Base-by-base conservation (phyloP, 306 rosid species). In the Quercus berberidifolia region DNA sequence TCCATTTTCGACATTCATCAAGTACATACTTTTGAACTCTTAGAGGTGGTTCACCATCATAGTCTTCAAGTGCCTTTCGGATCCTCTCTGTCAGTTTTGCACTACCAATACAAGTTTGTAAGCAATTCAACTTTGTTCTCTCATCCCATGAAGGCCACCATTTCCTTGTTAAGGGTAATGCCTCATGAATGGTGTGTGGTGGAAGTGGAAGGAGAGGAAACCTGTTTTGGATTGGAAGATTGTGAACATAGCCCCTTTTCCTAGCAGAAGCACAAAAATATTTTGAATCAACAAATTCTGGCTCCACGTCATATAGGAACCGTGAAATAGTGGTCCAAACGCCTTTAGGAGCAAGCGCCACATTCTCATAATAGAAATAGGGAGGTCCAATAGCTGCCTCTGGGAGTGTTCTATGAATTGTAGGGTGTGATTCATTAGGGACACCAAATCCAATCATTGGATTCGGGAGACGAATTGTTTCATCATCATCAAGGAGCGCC, bases 81-180 rank as follows among this genome's bases (percentile, higher is more conserved):
- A 95, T 89, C 79, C 99, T 90, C 4, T 93, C 93, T 0, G 97
- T 91, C 1, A 91, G 75, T 67, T 76, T 89, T 38, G 99, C 98
- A 79, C 96, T 93, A 9, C 84, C 99, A 72, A 77, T 69, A 43
- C 87, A 87, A 0, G 99, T 95, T 68, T 91, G 99, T 76, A 95
- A 62, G 78, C 99, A 95, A 51, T 95, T 95, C 5, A 95, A 88
- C 25, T 95, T 83, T 15, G 86, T 90, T 21, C 99, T 86, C 0
- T 80, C 11, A 55, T 96, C 99, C 99, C 99, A 96, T 6, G 93
- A 80, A 46, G 99, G 99, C 99, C 99, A 96, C 99, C 99, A 96
- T 68, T 55, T 90, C 88, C 71, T 96, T 33, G 97, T 90, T 65
- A 96, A 46, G 69, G 99, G 99, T 2, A 96, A 72, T 38, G 98